Conservation (phyloP, 2,329 filamentous ascomycete species). For the Nemania bipapillata region DNA sequence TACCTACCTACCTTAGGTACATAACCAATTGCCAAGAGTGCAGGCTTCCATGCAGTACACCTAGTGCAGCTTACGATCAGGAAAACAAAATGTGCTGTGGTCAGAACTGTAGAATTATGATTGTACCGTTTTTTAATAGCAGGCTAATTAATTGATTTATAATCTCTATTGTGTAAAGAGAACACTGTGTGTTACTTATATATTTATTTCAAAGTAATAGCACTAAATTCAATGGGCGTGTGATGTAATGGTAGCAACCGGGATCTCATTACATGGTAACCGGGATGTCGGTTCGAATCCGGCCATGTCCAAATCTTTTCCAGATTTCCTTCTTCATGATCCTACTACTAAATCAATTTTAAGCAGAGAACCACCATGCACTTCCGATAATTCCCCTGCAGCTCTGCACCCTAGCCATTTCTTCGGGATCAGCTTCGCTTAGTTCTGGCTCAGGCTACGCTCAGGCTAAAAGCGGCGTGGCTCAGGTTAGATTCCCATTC, state of each 20-base stretch:
- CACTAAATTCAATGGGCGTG: constrained; percentile 15
- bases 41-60: constrained; percentile 1
- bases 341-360: neutral
- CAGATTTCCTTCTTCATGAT: constrained; percentile 16
- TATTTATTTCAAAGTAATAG: constrained; percentile 5
- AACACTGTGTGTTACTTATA: constrained; percentile 1
- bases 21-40: neutral
- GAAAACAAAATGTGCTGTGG: constrained; percentile 15
- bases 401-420: too few species aligned
- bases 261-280: constrained; percentile 24
- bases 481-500: constrained; percentile 26
- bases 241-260: constrained; percentile 23
- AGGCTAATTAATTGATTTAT: constrained; percentile 2
- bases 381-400: too few species aligned
- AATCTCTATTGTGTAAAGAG: too few species aligned
- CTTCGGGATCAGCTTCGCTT: neutral
- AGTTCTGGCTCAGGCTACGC: neutral
- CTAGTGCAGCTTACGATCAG: neutral
- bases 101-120: constrained; percentile 22
- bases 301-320: constrained; percentile 23
- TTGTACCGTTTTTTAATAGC: constrained; percentile 17
- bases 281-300: constrained; percentile 26
- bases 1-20: too few species aligned
- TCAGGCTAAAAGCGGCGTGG: constrained; percentile 12
- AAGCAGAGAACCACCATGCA: too few species aligned